Base-by-base conservation (phyloP, 192 early-diverging fungal genomes). In the Obelidium mucronatum region DNA sequence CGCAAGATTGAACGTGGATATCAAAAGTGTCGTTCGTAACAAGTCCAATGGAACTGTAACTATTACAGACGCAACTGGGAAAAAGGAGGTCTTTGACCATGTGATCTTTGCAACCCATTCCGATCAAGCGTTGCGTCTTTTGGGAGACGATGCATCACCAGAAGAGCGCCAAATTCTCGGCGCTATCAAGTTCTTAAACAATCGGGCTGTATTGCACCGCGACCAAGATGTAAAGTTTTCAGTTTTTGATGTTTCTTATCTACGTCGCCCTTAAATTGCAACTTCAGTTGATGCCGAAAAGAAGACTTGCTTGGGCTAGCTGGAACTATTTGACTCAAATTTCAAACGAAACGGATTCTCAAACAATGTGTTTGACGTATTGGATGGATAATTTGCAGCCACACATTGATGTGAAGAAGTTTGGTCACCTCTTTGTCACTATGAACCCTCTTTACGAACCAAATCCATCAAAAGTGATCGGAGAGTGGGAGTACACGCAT, bases 381-480 rank as follows among this genome's bases (percentile, higher is more conserved):
- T 90, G 87, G 79, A 91, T 90, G 88, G 89, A 91, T 76, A 75
- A 77, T 40, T 78, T 91, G 35, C 90, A 91, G 66, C 83, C 84
- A 1, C 84, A 75, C 44, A 78, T 91, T 5, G 73, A 85, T 39
- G 36, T 63, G 15, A 62, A 78, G 37, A 62, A 61, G 33, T 83
- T 77, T 73, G 90, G 90, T 8, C 66, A 84, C 13, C 80, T 91
- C 3, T 80, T 91, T 44, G 86, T 91, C 6, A 87, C 88, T 2
- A 68, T 91, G 65, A 91, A 91, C 78, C 89, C 90, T 33, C 70
- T 87, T 33, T 65, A 51, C 24, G 80, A 84, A 71, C 90, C 89
- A 6, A 71, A 83, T n/a, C 40, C 70, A 39, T 54, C 44, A n/a
- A 75, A 61, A 24, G 73, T 82, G 2, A 64, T 88, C 13, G 86